Conservation (phyloP, 805 yeast genomes). For the Metschnikowia santaceciliae region DNA sequence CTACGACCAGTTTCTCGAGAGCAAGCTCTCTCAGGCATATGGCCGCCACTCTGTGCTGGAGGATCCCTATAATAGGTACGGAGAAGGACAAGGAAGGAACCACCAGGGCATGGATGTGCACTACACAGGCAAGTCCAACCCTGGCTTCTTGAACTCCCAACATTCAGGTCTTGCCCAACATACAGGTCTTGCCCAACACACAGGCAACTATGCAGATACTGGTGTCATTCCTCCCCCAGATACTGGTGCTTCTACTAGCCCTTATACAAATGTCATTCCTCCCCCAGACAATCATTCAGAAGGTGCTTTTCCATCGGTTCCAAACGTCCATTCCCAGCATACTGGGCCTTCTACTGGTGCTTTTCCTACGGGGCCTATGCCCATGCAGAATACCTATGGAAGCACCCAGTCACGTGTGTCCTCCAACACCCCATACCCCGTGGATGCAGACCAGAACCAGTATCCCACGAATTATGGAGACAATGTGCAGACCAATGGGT, state of each 20-base stretch:
- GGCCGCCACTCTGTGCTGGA: slow-evolving; percentile 22
- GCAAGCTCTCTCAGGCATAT: slow-evolving; percentile 36
- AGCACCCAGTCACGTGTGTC: background rate
- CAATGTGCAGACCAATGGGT: background rate
- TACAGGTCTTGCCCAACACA: background rate
- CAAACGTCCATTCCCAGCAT: too few species aligned
- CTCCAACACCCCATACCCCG: slow-evolving; percentile 1
- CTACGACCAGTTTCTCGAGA: slow-evolving; percentile 73
- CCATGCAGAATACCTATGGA: background rate
- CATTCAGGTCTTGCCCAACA: background rate
- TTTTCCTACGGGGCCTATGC: too few species aligned
- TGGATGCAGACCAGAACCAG: background rate
- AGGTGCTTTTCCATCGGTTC: too few species aligned
- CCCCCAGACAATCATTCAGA: too few species aligned
- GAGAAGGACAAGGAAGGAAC: background rate
- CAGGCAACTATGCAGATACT: background rate
- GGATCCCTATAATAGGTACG: background rate
- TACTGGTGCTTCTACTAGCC: too few species aligned
- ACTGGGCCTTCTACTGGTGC: too few species aligned
- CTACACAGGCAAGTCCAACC: too few species aligned
- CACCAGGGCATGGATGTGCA: too few species aligned
- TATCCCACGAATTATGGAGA: background rate
- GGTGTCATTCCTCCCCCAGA: too few species aligned
- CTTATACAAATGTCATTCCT: too few species aligned
- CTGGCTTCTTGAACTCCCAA: background rate